Percentiles rank a stretch among this genome's conserved stretches.
phyloP scores from a whole-genome alignment of 2,329 filamentous ascomycete genomes.

The Aspergillus sp. region DNA sequence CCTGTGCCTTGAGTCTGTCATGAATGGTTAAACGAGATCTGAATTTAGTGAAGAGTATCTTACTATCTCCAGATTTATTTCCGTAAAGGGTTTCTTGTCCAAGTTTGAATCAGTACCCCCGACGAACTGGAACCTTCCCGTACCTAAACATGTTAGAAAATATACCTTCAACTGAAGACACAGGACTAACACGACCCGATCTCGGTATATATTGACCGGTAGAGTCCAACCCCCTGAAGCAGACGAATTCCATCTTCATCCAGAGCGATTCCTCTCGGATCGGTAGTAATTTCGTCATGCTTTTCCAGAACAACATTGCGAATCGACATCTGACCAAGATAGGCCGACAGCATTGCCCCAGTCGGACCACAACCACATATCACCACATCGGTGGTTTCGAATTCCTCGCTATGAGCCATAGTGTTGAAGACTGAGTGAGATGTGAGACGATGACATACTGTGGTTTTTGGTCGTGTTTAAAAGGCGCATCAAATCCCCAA shows the following conservation, averaged over 20 bases:
- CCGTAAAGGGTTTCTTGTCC: constrained; percentile 16
- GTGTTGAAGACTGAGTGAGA: no score
- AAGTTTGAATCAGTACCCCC: constrained; percentile 14
- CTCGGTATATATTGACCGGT: constrained; percentile 19
- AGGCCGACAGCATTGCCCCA: constrained; percentile 24
- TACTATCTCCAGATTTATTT: constrained; percentile 17
- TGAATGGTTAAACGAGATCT: not conserved
- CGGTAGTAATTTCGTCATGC: constrained; percentile 24
- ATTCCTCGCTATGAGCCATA: not conserved
- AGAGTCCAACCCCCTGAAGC: constrained; percentile 25
- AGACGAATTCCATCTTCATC: constrained; percentile 29
- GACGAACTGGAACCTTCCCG: constrained; percentile 20
- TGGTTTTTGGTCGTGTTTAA: no score
- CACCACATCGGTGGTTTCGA: constrained; percentile 21
- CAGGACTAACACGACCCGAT: constrained; percentile 19
- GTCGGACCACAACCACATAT: constrained; percentile 32
- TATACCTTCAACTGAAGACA: no score
- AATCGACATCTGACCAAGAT: constrained; percentile 19
- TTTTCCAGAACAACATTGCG: constrained; percentile 24
- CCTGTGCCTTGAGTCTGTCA: constrained; percentile 12
- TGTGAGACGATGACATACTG: no score
- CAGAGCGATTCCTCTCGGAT: constrained; percentile 29
- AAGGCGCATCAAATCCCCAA: no score
- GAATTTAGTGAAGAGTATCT: not conserved
- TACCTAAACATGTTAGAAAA: constrained; percentile 3